Base-by-base conservation (phyloP, 352 stramenopile species). In the Phytophthora chlamydospora region DNA sequence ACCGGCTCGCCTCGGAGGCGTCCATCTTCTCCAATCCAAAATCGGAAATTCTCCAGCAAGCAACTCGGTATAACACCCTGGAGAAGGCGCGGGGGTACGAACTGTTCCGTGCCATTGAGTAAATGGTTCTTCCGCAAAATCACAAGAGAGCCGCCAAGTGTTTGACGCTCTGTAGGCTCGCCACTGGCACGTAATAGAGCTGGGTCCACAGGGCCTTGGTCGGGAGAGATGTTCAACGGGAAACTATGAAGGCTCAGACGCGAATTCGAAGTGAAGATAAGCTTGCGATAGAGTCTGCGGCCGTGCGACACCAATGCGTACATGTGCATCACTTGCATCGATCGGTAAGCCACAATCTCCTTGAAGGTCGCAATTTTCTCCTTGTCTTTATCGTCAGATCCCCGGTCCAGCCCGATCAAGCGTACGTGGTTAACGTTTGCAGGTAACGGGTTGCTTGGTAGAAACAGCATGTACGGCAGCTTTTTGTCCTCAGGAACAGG, bases 281-380 rank as follows among this genome's bases (percentile, higher is more conserved):
- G 81, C 38, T 98, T 97, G 4, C 97, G 83, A 68, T 99, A 98
- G 63, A 99, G 93, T 11, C 96, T 83, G 19, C 98, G 85, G 6
- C 96, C 98, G 67, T 99, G 92, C 45, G 98, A 97, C 12, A 99
- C 88, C 16, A 99, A 83, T 46, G 98, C 95, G 74, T 97, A 99
- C 16, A 99, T 86, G 39, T 98, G 96, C 34, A 99, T 89, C 17
- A 98, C 84, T 39, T 98, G 68, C 59, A 90, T 78, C 13, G 72
- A 56, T 41, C 97, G 83, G 54, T 97, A 98, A 5, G 98, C 94
- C 13, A 99, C 78, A 39, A 99, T 90, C 76, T 99, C 97, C 62
- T 99, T 99, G 44, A 99, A 93, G 0, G 96, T 99, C 19, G 75
- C 59, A 32, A 94, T 78, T 41, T 88, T 89, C 29, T 95, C 82